Conservation (phyloP, 306 rosid species). For the Inga laurina region DNA sequence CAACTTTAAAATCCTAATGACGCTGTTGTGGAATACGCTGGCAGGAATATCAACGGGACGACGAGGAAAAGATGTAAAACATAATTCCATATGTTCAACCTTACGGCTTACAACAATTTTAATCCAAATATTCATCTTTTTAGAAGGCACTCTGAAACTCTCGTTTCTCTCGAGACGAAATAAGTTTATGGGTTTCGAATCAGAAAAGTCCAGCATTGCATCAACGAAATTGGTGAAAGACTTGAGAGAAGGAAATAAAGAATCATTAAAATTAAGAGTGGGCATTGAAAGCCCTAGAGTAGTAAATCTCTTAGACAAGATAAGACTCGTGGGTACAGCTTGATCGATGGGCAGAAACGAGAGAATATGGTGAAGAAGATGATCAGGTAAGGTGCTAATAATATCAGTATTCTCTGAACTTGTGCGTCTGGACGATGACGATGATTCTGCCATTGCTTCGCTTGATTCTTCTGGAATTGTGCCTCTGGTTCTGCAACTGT, state of each 20-base stretch:
- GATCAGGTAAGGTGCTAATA: conserved; percentile 18
- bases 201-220: neutral
- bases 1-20: neutral
- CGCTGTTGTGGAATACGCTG: neutral
- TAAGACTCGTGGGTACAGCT: conserved; percentile 5
- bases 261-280: neutral
- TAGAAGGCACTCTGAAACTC: neutral
- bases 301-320: conserved; percentile 34
- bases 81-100: neutral
- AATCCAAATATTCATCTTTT: neutral
- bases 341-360: conserved; percentile 3
- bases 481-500: too few species aligned
- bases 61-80: neutral
- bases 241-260: neutral
- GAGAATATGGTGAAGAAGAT: neutral
- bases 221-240: neutral
- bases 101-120: neutral
- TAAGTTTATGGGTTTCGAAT: neutral
- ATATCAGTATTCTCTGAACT: too few species aligned
- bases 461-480: too few species aligned
- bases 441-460: too few species aligned
- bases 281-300: conserved; percentile 19
- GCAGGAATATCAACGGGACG: neutral
- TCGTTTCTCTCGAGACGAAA: neutral
- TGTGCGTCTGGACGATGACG: too few species aligned